These are phyloP conservation scores for Metarhizium robertsii DNA, from an alignment of 2,329 filamentous ascomycete genomes.

Conservation along the genomic window DNA sequence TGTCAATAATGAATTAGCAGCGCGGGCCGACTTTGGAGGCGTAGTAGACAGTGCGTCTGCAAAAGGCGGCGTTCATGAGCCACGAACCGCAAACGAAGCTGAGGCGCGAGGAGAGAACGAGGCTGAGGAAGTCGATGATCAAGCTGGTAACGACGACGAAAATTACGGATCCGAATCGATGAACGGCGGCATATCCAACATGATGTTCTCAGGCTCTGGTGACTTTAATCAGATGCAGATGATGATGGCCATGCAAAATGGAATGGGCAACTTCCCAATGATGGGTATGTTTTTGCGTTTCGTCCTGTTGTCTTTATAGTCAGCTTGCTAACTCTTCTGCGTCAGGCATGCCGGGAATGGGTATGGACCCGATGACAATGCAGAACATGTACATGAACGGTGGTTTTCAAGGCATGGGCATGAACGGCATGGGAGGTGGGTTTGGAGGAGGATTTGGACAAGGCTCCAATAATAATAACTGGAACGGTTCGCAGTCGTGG, in stretches of 20 bases:
- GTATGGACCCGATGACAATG: conserved; percentile 73
- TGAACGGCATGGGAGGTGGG: conserved; percentile 63
- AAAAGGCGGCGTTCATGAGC: background rate
- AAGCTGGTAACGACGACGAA: conserved; percentile 19
- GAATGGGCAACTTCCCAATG: conserved; percentile 60
- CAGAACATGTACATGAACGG: conserved; percentile 73
- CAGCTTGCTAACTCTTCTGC: conserved; percentile 14
- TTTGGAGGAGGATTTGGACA: conserved; percentile 53
- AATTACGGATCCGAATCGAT: conserved; percentile 27
- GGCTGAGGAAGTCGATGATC: conserved; percentile 10
- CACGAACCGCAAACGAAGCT: background rate
- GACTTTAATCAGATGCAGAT: conserved; percentile 72
- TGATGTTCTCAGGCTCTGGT: conserved; percentile 51
- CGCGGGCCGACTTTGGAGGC: background rate
- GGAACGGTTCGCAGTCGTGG: conserved; percentile 75
- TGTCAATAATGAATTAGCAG: background rate
- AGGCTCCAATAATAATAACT: conserved; percentile 69
- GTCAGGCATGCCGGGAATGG: conserved; percentile 69
- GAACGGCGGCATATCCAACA: conserved; percentile 40
- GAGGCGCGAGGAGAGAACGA: conserved; percentile 7
- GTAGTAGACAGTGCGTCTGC: background rate
- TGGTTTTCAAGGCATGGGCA: conserved; percentile 70
- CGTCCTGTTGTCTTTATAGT: conserved; percentile 6
- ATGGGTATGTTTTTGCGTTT: conserved; percentile 61
- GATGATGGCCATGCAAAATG: conserved; percentile 70